Percentiles rank a stretch among this genome's conserved stretches.
phyloP scores from a whole-genome alignment of 179 eudicot genomes.

The Spergularia azorica region DNA sequence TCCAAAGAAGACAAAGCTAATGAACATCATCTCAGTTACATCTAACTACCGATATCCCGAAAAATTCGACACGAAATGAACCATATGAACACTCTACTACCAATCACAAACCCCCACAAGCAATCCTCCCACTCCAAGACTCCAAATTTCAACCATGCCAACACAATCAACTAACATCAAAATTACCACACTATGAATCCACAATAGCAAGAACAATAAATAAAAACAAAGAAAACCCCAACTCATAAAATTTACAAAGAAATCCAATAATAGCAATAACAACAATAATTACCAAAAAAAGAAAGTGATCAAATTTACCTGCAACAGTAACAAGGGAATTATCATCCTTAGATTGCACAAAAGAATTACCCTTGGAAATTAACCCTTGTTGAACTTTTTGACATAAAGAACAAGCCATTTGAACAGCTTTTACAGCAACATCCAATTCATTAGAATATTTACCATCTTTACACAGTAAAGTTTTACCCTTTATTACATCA shows the following conservation, averaged over 20 bases:
- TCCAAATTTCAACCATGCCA: neutral
- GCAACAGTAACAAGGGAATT: slow-evolving; percentile 92
- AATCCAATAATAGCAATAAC: neutral
- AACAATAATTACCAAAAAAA: neutral
- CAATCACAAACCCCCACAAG: neutral
- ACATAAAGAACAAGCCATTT: slow-evolving; percentile 76
- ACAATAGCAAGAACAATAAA: neutral
- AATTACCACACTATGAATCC: neutral
- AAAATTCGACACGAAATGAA: neutral
- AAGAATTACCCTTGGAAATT: slow-evolving; percentile 36
- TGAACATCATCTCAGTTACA: neutral
- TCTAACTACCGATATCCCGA: neutral
- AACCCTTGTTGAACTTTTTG: slow-evolving; percentile 59
- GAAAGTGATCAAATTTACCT: slow-evolving; percentile 38
- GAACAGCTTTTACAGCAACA: slow-evolving; percentile 83
- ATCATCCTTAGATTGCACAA: slow-evolving; percentile 67
- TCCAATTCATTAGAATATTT: slow-evolving; percentile 56
- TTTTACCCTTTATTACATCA: neutral
- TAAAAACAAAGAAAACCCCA: slow-evolving; percentile 8
- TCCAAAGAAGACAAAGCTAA: neutral
- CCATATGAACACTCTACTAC: neutral
- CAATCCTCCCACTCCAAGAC: neutral
- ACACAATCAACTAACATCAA: neutral
- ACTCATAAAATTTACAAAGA: neutral
- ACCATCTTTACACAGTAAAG: slow-evolving; percentile 9